Evolutionary conservation across 139 green algal genomes (phyloP).

Genomic region (Tetradesmus lagerheimii): DNA sequence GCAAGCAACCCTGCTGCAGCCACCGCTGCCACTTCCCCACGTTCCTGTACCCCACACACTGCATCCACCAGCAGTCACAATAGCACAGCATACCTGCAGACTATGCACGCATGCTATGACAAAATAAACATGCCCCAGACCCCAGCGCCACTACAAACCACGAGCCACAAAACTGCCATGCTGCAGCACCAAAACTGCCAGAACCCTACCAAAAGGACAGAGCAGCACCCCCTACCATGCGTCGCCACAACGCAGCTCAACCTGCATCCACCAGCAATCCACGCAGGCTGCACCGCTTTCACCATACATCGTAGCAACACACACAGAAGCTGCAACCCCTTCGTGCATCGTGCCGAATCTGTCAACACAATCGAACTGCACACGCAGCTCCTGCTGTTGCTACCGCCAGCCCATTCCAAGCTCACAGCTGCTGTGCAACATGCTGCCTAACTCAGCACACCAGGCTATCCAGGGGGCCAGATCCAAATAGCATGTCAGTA

Average conservation of each 20-base stretch:
- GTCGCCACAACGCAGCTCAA: neutral
- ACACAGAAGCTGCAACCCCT: too few relatives aligned
- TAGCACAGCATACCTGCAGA: neutral
- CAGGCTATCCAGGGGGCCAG: neutral
- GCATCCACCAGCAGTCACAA: neutral
- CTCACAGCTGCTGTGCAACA: too few relatives aligned
- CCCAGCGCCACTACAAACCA: neutral
- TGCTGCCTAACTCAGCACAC: neutral
- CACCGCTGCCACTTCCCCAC: too few relatives aligned
- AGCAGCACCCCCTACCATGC: neutral
- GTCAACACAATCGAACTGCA: neutral
- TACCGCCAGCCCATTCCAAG: neutral
- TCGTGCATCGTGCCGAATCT: too few relatives aligned
- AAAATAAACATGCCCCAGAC: neutral
- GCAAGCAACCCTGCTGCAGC: neutral
- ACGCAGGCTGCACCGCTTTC: too few relatives aligned
- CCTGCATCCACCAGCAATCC: neutral
- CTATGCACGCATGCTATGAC: neutral
- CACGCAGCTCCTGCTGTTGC: neutral
- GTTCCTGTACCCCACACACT: too few relatives aligned
- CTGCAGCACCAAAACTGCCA: neutral
- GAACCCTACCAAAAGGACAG: neutral
- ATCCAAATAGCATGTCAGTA: neutral
- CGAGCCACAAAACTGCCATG: neutral
- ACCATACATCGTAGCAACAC: too few relatives aligned